Evolutionary conservation across 2,329 filamentous ascomycete genomes (phyloP), one percentile per base, ranked within the genome.

Genomic region (Apiospora hydei): DNA sequence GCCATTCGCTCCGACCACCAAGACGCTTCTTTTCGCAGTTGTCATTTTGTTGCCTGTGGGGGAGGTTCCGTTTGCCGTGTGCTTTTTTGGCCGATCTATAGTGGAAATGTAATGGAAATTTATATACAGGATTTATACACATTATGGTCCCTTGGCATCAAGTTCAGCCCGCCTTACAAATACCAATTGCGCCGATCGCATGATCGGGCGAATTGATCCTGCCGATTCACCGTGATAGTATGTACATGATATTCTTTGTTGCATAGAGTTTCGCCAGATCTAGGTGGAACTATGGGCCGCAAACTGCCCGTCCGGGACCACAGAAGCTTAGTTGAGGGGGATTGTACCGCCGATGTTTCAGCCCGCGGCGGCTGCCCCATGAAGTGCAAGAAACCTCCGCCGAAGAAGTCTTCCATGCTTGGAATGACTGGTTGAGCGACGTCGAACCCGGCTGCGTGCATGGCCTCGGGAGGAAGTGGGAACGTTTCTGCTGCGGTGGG

Each of bases 1-100:
- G 13, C 85, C 85, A 69, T 86, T 86, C 16, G 85, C 85, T 11
- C 85, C 86, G 2, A 83, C 86, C 34, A 87, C 81, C 8, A 87
- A 78, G n/a, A 83, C 85, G 1, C 49, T 72, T n/a, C 67, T 64
- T 41, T 64, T 64, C 34, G 57, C n/a, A 41, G 57, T 41, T 38
- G 70, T 24, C 71, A 71, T 57, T 47, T 67, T 24, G 64, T 26
- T 34, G 47, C 3, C 30, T 46, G 34, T 18, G 14, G 13, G 5
- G 1, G 34, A 44, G 41, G 21, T 70, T 30, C 38, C 49, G 38
- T 38, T 16, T 44, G 34, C 46, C 21, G n/a, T 38, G 41, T n/a
- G 24, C n/a, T 44, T 30, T 21, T 47, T 47, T 47, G n/a, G 24
- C 4, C 43, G 67, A 64, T 34, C 30, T 41, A 21, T 13, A n/a